phyloP scores from a whole-genome alignment of 345 rosid species.

The Populus euphratica region DNA sequence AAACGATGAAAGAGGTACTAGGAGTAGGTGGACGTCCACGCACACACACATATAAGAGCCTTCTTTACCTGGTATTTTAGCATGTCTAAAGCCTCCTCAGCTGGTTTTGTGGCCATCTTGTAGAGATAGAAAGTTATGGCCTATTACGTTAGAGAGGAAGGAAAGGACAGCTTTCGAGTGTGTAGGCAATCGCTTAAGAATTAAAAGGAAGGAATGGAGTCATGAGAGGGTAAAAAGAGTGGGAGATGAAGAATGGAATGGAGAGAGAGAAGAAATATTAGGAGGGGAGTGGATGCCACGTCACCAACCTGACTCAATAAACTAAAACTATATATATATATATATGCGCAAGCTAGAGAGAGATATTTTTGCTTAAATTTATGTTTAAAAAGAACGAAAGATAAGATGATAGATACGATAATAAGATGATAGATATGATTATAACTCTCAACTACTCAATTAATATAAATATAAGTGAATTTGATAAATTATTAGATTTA shows the following conservation, averaged over 20 bases:
- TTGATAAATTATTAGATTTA: no score
- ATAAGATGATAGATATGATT: no score
- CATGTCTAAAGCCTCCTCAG: conserved; percentile 29
- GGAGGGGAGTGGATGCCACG: conserved; percentile 23
- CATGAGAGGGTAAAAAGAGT: background rate
- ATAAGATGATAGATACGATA: no score
- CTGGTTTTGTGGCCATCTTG: conserved; percentile 39
- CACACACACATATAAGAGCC: background rate
- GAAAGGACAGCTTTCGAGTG: background rate
- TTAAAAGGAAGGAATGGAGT: background rate
- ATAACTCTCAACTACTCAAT: no score
- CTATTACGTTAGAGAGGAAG: background rate
- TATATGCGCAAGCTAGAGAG: no score
- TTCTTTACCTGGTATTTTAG: conserved; percentile 44
- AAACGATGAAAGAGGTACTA: background rate
- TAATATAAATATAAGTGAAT: rapidly evolving
- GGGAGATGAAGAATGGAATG: background rate
- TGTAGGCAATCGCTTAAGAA: conserved; percentile 2
- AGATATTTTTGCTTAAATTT: no score
- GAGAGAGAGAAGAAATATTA: background rate
- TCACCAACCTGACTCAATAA: conserved; percentile 1
- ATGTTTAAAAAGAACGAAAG: no score
- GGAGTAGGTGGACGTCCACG: background rate
- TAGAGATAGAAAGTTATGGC: background rate
- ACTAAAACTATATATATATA: no score